Evolutionary conservation across 2,329 filamentous ascomycete genomes (phyloP), one percentile per base, ranked within the genome.

Genomic region (Stagonosporopsis vannaccii): DNA sequence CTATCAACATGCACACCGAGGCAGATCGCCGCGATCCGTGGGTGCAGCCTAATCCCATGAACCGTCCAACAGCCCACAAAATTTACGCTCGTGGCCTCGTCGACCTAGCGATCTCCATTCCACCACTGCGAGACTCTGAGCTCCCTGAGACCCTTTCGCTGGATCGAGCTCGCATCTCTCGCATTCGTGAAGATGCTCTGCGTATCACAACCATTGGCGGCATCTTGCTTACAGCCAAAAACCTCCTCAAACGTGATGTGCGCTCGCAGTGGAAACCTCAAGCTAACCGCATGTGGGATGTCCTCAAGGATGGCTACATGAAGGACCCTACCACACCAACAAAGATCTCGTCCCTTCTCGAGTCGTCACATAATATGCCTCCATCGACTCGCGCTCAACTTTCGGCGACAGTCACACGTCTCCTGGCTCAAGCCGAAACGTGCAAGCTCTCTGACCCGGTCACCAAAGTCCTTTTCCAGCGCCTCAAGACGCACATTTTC

Each of bases 191-290:
- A 23, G 80, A 86, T 55, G 81, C 86, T 0, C 77, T 88, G 41
- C 84, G 86, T 40, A 88, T 94, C 65, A 85, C 90, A 20, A 90
- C 89, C 1, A 85, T 89, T 3, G 90, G 89, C 1, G 88, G 90
- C 0, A 88, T 94, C 43, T 79, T 93, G 25, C 78, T 94, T 13
- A 91, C 92, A 47, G 89, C 88, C 74, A 95, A 95, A 79, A 94
- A 92, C 65, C 80, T 94, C 7, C 83, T 95, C 28, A 93, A 92
- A 76, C 86, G 91, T 15, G 90, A 94, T 68, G 89, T 92, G 3
- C 86, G 91, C 40, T 84, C 85, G 12, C 86, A 89, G 19, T 95
- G 91, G 91, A 91, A 88, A 74, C 85, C 81, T 22, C 89, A 93
- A 75, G 89, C 90, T 0, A 79, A 81, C 2, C 86, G 90, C n/a